These are phyloP conservation scores for Aspergillus carlsbadensis DNA, from an alignment of 495 filamentous ascomycete genomes.

Conservation along the genomic window DNA sequence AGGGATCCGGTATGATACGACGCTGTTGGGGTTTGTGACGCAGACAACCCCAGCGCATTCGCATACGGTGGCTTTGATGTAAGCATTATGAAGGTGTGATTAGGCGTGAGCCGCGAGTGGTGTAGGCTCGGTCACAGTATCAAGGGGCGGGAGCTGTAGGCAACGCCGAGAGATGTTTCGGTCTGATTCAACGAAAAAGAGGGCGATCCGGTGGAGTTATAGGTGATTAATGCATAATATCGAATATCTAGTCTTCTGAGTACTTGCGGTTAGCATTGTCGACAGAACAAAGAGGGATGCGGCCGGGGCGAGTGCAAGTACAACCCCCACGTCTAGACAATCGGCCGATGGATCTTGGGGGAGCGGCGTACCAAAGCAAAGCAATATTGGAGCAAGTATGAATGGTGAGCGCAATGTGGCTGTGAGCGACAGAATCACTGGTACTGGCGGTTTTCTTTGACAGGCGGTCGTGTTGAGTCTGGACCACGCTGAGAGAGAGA, in stretches of 20 bases:
- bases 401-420: background rate
- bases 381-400: background rate
- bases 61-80: constrained; percentile 81
- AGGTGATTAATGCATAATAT: constrained; percentile 18
- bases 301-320: background rate
- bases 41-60: constrained; percentile 57
- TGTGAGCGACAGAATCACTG: background rate
- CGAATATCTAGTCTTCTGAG: background rate
- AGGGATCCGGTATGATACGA: constrained; percentile 49
- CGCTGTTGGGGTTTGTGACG: constrained; percentile 53
- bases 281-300: constrained; percentile 4
- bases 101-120: background rate
- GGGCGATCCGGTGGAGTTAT: constrained; percentile 8
- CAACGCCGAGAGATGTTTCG: background rate
- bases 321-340: background rate
- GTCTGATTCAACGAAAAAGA: constrained; percentile 1
- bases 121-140: background rate
- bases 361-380: background rate
- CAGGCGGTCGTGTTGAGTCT: background rate
- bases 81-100: constrained; percentile 58
- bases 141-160: background rate
- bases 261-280: background rate
- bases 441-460: background rate
- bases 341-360: background rate
- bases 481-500: constrained; percentile 3